These are phyloP conservation scores for Deinandra increscens DNA, from an alignment of 129 eudicot species.

Conservation along the genomic window DNA sequence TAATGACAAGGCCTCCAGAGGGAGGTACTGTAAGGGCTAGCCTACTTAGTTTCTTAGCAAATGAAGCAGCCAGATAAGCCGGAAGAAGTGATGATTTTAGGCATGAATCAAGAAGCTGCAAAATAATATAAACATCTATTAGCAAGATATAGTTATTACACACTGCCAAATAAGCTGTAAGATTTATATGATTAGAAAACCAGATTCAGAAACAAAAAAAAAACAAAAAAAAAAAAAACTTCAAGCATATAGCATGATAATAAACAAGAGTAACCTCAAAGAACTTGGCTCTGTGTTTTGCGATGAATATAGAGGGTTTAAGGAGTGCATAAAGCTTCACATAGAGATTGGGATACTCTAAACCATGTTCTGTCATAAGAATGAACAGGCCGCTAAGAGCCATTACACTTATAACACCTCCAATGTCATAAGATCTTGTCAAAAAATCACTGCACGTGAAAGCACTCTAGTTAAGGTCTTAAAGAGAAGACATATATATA, in stretches of 20 bases:
- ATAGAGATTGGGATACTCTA: conserved; percentile 87
- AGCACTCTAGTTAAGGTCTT: neutral
- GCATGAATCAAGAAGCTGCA: conserved; percentile 91
- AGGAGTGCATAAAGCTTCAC: conserved; percentile 78
- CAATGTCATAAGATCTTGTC: conserved; percentile 91
- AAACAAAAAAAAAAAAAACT: neutral
- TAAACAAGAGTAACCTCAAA: conserved; percentile 55
- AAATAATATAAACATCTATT: conserved; percentile 8
- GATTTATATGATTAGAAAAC: neutral
- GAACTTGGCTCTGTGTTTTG: conserved; percentile 86
- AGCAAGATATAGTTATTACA: conserved; percentile 1
- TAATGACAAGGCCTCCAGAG: conserved; percentile 69
- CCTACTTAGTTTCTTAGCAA: conserved; percentile 88
- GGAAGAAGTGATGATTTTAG: conserved; percentile 94
- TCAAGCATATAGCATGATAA: neutral
- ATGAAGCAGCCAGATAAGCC: conserved; percentile 88
- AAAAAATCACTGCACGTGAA: conserved; percentile 83
- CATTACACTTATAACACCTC: conserved; percentile 97
- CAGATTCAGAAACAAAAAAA: neutral
- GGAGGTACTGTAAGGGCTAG: conserved; percentile 77
- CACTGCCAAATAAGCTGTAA: neutral
- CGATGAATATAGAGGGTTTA: conserved; percentile 84
- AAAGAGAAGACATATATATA: neutral
- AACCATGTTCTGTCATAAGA: conserved; percentile 88
- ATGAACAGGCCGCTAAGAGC: conserved; percentile 82